phyloP scores from a whole-genome alignment of 2,329 filamentous ascomycete genomes.

The Aspergillus novoparasiticus region DNA sequence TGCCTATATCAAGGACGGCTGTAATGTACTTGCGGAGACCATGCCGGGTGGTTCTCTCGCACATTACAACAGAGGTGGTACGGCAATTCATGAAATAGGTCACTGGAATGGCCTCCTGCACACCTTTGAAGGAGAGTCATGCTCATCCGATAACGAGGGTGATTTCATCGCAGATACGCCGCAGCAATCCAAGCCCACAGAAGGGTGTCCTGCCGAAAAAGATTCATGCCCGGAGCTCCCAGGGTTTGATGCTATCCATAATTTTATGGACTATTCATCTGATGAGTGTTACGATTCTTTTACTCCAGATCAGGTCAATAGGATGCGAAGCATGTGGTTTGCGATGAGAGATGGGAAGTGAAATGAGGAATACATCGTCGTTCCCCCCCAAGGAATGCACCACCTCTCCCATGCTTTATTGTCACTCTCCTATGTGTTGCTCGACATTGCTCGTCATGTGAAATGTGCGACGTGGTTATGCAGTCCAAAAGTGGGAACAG shows the following conservation, averaged over 20 bases:
- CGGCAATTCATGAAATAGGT: slow-evolving; percentile 50
- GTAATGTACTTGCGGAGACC: slow-evolving; percentile 59
- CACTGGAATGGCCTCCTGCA: slow-evolving; percentile 52
- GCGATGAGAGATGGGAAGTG: slow-evolving; percentile 43
- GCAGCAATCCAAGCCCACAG: slow-evolving; percentile 58
- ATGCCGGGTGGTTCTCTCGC: slow-evolving; percentile 55
- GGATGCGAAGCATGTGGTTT: slow-evolving; percentile 57
- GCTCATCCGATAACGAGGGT: slow-evolving; percentile 35
- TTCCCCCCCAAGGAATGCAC: slow-evolving; percentile 4
- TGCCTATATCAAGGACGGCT: slow-evolving; percentile 56
- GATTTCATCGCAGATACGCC: slow-evolving; percentile 51
- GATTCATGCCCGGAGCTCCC: slow-evolving; percentile 52
- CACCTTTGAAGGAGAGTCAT: slow-evolving; percentile 46
- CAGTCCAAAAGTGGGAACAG: neutral
- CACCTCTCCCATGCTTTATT: neutral
- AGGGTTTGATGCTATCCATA: slow-evolving; percentile 56
- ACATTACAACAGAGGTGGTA: slow-evolving; percentile 53
- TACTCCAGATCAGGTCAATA: slow-evolving; percentile 51
- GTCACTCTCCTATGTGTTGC: neutral
- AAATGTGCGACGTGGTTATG: neutral
- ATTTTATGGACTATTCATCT: slow-evolving; percentile 63
- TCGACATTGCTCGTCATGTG: neutral
- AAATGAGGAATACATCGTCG: slow-evolving; percentile 2
- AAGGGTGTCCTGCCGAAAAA: slow-evolving; percentile 56
- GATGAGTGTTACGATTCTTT: slow-evolving; percentile 60